phyloP scores from a whole-genome alignment of 2,329 filamentous ascomycete species.

The Sclerotinia sclerotiorum region DNA sequence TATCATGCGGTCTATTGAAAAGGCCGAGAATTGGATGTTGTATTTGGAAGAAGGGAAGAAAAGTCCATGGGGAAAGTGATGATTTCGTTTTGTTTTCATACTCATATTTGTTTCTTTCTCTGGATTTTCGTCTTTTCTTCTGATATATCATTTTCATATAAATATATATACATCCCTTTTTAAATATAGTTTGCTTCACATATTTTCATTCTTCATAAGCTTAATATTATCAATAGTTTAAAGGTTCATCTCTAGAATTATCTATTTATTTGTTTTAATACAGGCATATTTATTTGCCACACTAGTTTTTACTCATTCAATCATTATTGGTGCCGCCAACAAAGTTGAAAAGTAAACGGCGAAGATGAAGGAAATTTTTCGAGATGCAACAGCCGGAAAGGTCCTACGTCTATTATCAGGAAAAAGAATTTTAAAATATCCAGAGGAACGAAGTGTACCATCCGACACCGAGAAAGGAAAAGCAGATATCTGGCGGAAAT shows the following conservation, averaged over 20 bases:
- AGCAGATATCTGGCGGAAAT: not conserved
- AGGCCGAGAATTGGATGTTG: not conserved
- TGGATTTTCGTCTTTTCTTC: not conserved
- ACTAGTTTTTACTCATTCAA: not conserved
- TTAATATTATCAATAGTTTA: not conserved
- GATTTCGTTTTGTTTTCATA: not conserved
- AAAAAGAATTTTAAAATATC: not conserved
- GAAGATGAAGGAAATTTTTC: constrained; percentile 15
- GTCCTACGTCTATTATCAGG: not conserved
- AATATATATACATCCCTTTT: not conserved
- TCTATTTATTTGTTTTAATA: not conserved
- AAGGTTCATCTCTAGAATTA: not conserved
- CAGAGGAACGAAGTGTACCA: not conserved
- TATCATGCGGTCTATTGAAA: constrained; percentile 1
- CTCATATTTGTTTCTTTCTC: not conserved
- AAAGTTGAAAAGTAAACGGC: not conserved
- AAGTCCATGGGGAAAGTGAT: not conserved
- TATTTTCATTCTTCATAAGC: not conserved
- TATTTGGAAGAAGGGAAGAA: not conserved
- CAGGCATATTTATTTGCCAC: not conserved
- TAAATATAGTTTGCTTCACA: not conserved
- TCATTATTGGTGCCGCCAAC: too few relatives aligned
- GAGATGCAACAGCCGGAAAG: constrained; percentile 12
- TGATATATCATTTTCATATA: not conserved
- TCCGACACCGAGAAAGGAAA: not conserved